Conservation (phyloP, 495 filamentous ascomycete genomes). For the Geoglossum glabrum region DNA sequence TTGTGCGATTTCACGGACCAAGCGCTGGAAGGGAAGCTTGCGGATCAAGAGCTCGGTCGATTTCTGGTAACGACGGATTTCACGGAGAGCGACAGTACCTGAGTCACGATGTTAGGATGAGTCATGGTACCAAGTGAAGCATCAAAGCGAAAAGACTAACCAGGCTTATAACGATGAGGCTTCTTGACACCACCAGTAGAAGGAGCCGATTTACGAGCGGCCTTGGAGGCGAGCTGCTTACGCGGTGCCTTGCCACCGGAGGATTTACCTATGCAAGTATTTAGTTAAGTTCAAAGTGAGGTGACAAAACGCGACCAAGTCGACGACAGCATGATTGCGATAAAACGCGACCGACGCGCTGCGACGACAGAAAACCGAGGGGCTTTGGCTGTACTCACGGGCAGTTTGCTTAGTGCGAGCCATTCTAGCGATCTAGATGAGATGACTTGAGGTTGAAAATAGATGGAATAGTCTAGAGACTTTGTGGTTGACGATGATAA, state of each 20-base stretch:
- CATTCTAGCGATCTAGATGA: constrained; percentile 38
- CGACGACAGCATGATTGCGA: constrained; percentile 14
- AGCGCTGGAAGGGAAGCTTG: constrained; percentile 99
- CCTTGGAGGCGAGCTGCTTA: constrained; percentile 90
- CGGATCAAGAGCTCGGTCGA: constrained; percentile 99
- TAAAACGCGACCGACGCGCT: constrained; percentile 15
- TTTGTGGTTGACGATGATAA: constrained; percentile 16
- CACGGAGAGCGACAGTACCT: constrained; percentile 99
- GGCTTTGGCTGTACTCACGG: constrained; percentile 46
- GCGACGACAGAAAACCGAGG: constrained; percentile 13
- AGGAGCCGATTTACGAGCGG: constrained; percentile 56
- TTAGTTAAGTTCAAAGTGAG: constrained; percentile 3
- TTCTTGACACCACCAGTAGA: constrained; percentile 95
- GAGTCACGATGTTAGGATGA: constrained; percentile 17
- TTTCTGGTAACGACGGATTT: constrained; percentile 99
- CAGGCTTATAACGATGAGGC: constrained; percentile 99
- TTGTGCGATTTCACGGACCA: constrained; percentile 99
- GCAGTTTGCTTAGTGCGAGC: constrained; percentile 99
- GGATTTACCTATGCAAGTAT: constrained; percentile 49
- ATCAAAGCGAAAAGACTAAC: constrained; percentile 29
- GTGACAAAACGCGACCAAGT: constrained; percentile 5
- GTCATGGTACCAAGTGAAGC: not conserved
- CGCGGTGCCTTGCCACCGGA: constrained; percentile 98
- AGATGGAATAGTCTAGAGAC: constrained; percentile 15
- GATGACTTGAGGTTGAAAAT: constrained; percentile 24